Base-by-base conservation (phyloP, 345 rosid species). In the Acer saccharum region DNA sequence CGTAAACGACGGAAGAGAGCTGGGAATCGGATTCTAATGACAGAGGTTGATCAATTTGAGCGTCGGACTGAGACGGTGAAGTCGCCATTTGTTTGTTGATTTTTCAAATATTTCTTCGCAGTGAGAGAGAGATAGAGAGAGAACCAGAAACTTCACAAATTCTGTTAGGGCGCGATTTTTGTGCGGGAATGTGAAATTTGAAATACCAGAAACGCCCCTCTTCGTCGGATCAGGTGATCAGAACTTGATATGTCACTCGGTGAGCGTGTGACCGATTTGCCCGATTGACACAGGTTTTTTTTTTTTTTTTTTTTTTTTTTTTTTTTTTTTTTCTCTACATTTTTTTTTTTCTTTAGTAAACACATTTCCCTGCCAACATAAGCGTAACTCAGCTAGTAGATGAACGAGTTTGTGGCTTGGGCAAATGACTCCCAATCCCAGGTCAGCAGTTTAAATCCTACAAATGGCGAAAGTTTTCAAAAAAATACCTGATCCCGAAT, bases 1-100 rank as follows among this genome's bases (percentile, higher is more conserved):
- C 98, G 74, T 78, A 88, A 74, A 95, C 79, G 74, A 93, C 83
- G 81, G 94, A 84, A 7, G 95, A 78, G 16, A 91, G 90, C 77
- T 80, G 89, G 61, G 95, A 94, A 61, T 90, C 98, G 39, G 88
- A 77, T 76, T 88, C 87, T 44, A 78, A 77, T 17, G 74, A 78
- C 60, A 75, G 48, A 63, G 83, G 58, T 75, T 72, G 82, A 68
- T 80, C 75, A 17, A 71, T 79, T 77, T 84, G 87, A 20, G 79
- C 79, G 46, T 77, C 86, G 55, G 74, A 20, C 60, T 75, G 84
- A 58, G 87, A 75, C 14, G 87, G 81, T 76, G 91, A 81, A 71
- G 41, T 75, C 82, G 91, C 90, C 98, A 92, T 94, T 78, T 72
- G 68, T 74, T 29, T 72, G 65, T 70, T 39, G 20, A 27, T 58